Evolutionary conservation across 371 early-diverging fungal genomes (phyloP).

Genomic region (Mucor piriformis): DNA sequence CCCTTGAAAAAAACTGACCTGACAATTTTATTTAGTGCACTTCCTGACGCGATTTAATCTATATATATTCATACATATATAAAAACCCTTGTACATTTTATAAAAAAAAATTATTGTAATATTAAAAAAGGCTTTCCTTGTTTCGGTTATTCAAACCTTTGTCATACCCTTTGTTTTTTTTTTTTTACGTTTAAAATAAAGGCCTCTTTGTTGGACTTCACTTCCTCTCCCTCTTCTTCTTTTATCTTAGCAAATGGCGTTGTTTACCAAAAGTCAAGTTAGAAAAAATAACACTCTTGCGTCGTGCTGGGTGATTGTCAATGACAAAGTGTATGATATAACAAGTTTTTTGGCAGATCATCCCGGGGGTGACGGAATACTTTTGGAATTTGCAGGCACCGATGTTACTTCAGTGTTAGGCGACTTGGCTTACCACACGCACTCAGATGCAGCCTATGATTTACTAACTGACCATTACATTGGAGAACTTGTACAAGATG

Average conservation of each 20-base stretch:
- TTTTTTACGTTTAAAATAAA: neutral
- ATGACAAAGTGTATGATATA: conserved; percentile 92
- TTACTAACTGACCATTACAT: conserved; percentile 81
- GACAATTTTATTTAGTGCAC: neutral
- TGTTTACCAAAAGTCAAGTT: conserved; percentile 43
- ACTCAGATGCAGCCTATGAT: conserved; percentile 86
- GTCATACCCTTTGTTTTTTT: neutral
- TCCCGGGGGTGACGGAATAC: conserved; percentile 75
- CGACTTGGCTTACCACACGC: conserved; percentile 76
- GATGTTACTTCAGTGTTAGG: conserved; percentile 73
- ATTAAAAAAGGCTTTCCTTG: neutral
- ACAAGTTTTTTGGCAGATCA: conserved; percentile 90
- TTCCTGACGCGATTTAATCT: neutral
- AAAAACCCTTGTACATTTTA: no score
- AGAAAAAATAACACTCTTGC: conserved; percentile 80
- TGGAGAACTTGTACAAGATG: conserved; percentile 58
- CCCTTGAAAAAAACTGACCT: conserved; percentile 55
- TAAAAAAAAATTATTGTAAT: neutral
- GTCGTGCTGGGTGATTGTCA: conserved; percentile 95
- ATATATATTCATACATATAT: neutral
- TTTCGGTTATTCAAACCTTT: neutral
- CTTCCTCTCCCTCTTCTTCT: neutral
- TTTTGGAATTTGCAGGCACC: conserved; percentile 77
- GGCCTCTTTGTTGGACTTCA: neutral
- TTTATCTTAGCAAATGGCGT: neutral